Conservation (phyloP, 176 grass and related monocot genomes). For the Coix lacrymajobi region DNA sequence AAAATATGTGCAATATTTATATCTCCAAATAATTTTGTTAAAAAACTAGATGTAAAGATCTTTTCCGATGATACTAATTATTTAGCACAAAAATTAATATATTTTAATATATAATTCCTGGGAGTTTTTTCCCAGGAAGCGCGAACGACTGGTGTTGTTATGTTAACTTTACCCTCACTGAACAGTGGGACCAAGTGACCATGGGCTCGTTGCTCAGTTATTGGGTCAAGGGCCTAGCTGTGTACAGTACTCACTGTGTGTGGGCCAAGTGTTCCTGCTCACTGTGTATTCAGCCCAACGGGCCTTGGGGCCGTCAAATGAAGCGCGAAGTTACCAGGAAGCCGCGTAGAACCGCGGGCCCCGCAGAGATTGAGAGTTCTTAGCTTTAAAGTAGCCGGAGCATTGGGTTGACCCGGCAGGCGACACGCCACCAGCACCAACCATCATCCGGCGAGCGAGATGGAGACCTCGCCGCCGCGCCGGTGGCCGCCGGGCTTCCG, state of each 20-base stretch:
- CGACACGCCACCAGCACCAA: not conserved
- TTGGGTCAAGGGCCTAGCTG: not conserved
- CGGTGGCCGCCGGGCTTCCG: constrained; percentile 85
- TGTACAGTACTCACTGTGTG: not conserved
- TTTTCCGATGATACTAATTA: too few species aligned
- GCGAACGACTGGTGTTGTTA: not conserved
- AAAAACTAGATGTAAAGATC: too few species aligned
- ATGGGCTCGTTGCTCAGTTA: not conserved
- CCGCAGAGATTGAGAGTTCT: not conserved
- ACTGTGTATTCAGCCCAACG: not conserved
- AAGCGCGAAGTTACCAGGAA: constrained; percentile 28
- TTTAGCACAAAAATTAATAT: too few species aligned
- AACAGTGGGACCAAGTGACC: not conserved
- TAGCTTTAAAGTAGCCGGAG: not conserved
- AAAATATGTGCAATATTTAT: too few species aligned
- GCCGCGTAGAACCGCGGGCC: not conserved
- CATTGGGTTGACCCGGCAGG: constrained; percentile 31
- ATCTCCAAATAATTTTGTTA: too few species aligned
- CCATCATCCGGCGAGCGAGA: constrained; percentile 9
- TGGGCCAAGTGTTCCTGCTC: not conserved
- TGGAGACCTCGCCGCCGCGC: constrained; percentile 28
- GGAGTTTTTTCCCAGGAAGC: too few species aligned
- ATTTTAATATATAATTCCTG: too few species aligned
- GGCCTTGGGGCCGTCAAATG: not conserved
- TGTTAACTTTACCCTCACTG: not conserved